phyloP scores from a whole-genome alignment of 2,329 filamentous ascomycete species.

The Cercospora sp. region DNA sequence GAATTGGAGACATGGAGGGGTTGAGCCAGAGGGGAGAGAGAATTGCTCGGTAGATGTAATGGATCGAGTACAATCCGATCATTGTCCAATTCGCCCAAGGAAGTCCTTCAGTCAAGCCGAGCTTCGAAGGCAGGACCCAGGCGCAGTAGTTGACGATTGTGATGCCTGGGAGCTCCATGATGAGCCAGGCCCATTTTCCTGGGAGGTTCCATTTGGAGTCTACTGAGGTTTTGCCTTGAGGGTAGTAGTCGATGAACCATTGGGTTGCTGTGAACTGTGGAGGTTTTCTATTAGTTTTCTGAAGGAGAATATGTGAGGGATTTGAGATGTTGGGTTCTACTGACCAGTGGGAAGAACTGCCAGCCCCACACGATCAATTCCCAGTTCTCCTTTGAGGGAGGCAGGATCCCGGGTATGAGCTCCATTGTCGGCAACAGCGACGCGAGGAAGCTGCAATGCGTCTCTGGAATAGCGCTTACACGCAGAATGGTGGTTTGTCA shows the following conservation, averaged over 20 bases:
- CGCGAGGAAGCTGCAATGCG: neutral
- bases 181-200: slow-evolving; percentile 80
- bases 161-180: slow-evolving; percentile 82
- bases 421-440: slow-evolving; percentile 21
- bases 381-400: slow-evolving; percentile 54
- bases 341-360: slow-evolving; percentile 54
- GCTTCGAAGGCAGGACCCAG: slow-evolving; percentile 61
- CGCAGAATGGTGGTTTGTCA: neutral
- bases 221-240: slow-evolving; percentile 87
- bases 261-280: slow-evolving; percentile 68
- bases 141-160: slow-evolving; percentile 78
- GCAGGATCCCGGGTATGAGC: slow-evolving; percentile 47
- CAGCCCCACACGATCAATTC: slow-evolving; percentile 47
- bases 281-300: slow-evolving; percentile 12
- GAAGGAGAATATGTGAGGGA: neutral
- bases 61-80: slow-evolving; percentile 69
- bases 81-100: slow-evolving; percentile 79
- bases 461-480: neutral
- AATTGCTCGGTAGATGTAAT: slow-evolving; percentile 89
- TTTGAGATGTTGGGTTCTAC: slow-evolving; percentile 23
- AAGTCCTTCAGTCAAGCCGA: slow-evolving; percentile 54
- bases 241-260: slow-evolving; percentile 78
- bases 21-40: slow-evolving; percentile 75
- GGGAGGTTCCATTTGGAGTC: slow-evolving; percentile 77
- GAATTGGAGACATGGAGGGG: slow-evolving; percentile 90